Base-by-base conservation (phyloP, 306 rosid species). In the Medicago lupulina region DNA sequence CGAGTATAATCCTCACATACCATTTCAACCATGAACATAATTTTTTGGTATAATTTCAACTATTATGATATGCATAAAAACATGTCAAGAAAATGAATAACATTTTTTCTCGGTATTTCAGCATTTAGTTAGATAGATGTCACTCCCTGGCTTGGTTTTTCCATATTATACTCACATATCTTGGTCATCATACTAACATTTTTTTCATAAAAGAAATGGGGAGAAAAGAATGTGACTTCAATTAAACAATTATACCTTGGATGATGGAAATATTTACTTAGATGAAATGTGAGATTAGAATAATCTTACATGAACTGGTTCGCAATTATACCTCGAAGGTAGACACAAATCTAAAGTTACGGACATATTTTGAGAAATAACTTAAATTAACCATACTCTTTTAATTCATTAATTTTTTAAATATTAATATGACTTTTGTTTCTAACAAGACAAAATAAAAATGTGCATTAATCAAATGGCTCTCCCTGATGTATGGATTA, bases 41-140 rank as follows among this genome's bases (percentile, higher is more conserved):
- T 9, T 47, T 77, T 17, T 57, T 4, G 61, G 12, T 44, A 15
- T 34, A 34, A 10, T 69, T 77, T 69, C 54, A 76, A 77, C 81
- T 82, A 83, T 67, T 62, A 15, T 83, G 25, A 41, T 67, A 74
- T 75, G 73, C 36, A 53, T 60, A 69, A 36, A n/a, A 49, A 53
- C 94, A 89, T 80, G 86, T 85, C 84, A 88, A 88, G 91, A 69
- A 85, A 86, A 89, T 92, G 91, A 83, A 80, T 58, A 14, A n/a
- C 6, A 74, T 47, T 73, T 79, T n/a, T n/a, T n/a, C n/a, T 57
- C 21, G 43, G 4, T 51, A 44, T 61, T 69, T 6, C 8, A 17
- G 53, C 43, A 58, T 71, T 55, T 14, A 9, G 4, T 53, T 61
- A 14, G 23, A 41, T 70, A 4, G 43, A 69, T 75, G 28, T 18